A percentile compares a stretch with the other conserved stretches of the same genome.
These are phyloP conservation scores for Silene latifolia DNA, from an alignment of 148 eudicot species.

Conservation along the genomic window DNA sequence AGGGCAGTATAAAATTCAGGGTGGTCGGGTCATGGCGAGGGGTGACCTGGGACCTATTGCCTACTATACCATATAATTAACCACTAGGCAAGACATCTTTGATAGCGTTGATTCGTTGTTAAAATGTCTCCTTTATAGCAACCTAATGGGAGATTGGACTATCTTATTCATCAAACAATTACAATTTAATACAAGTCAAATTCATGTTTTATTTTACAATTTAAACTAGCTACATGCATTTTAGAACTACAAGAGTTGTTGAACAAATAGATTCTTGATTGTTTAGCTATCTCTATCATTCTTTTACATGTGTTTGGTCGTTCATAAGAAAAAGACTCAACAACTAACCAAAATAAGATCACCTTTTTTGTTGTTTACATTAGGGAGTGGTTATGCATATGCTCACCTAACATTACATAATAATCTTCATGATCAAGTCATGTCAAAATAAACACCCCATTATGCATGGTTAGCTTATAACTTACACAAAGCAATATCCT, in stretches of 20 bases:
- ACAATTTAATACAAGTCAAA: too few species aligned
- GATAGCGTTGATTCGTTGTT: too few species aligned
- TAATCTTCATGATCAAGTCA: neutral
- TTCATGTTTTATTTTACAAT: too few species aligned
- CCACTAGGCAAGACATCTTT: too few species aligned
- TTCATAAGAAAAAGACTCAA: slow-evolving; percentile 8
- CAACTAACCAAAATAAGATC: neutral
- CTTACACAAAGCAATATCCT: too few species aligned
- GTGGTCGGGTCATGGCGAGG: too few species aligned
- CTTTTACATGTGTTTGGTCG: slow-evolving; percentile 11
- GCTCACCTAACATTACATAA: neutral
- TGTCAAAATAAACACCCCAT: neutral
- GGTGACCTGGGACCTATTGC: too few species aligned
- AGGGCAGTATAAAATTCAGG: too few species aligned
- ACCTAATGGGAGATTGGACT: too few species aligned
- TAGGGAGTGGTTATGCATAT: neutral
- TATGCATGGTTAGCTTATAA: neutral
- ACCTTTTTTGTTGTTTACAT: neutral
- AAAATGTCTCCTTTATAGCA: too few species aligned
- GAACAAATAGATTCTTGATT: slow-evolving; percentile 1
- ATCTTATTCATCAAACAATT: too few species aligned
- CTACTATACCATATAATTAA: too few species aligned
- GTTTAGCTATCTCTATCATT: slow-evolving; percentile 1
- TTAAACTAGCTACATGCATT: slow-evolving; percentile 6
- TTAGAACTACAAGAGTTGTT: slow-evolving; percentile 13